phyloP scores from a whole-genome alignment of 2,329 filamentous ascomycete genomes.

The Fusarium poae region DNA sequence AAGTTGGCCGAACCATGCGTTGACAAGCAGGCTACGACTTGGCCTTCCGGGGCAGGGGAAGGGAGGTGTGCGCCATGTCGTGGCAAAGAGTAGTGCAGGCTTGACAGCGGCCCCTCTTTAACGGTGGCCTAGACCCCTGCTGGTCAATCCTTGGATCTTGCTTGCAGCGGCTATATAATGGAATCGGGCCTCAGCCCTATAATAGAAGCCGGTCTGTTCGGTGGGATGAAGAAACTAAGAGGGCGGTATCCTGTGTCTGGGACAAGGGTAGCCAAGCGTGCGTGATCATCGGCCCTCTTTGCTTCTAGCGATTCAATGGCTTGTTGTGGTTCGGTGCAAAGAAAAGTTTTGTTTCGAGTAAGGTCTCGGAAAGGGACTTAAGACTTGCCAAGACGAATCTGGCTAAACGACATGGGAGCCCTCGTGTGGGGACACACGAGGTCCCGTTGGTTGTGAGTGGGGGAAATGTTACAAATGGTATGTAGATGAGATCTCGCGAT shows the following conservation, averaged over 20 bases:
- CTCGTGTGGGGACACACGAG: slow-evolving; percentile 26
- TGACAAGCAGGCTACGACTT: slow-evolving; percentile 8
- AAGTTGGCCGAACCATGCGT: background rate
- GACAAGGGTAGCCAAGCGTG: background rate
- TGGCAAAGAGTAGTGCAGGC: slow-evolving; percentile 25
- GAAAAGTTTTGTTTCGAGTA: slow-evolving; percentile 5
- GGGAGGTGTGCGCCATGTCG: slow-evolving; percentile 16
- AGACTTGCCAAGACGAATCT: slow-evolving; percentile 29
- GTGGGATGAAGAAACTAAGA: slow-evolving; percentile 1
- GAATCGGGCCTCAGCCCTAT: slow-evolving; percentile 40
- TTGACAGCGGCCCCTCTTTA: slow-evolving; percentile 34
- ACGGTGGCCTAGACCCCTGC: slow-evolving; percentile 19
- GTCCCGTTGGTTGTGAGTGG: slow-evolving; percentile 14
- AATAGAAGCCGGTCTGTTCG: slow-evolving; percentile 17
- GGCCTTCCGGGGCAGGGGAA: background rate
- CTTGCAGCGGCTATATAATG: slow-evolving; percentile 25
- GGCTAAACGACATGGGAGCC: slow-evolving; percentile 20
- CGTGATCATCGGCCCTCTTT: background rate
- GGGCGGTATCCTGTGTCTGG: background rate
- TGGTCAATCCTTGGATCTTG: slow-evolving; percentile 37
- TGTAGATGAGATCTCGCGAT: slow-evolving; percentile 31
- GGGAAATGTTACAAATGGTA: slow-evolving; percentile 23
- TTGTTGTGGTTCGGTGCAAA: background rate
- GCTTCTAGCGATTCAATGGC: background rate
- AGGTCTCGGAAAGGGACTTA: slow-evolving; percentile 10